Base-by-base conservation (phyloP, 2,329 filamentous ascomycete genomes). In the Aspergillus quadricinctus region DNA sequence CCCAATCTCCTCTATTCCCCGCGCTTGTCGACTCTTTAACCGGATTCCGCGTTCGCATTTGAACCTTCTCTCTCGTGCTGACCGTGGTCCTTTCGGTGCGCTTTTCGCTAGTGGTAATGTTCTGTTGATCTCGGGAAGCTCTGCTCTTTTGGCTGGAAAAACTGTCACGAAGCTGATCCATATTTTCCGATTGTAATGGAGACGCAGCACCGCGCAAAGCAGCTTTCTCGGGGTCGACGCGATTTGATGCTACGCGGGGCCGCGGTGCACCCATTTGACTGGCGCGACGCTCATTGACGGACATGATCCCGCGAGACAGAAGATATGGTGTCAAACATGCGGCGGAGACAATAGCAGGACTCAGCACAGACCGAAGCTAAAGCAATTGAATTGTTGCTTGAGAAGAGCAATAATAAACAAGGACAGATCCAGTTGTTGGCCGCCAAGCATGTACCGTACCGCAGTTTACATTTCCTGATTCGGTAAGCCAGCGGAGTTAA, bases 41-140 rank as follows among this genome's bases (percentile, higher is more conserved):
- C 14, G 86, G 81, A 64, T 87, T 89, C 66, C 79, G 81, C 7
- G 80, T 80, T 56, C 84, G 80, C 56, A 81, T 78, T 37, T 84
- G 80, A 54, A 86, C 69, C 54, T 83, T 84, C 66, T 91, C 88
- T 56, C 83, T 77, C 23, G 84, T 86, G 48, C 84, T 84, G 57
- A 86, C 79, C 54, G 83, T 66, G 23, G 68, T 68, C 55, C 74
- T 73, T 53, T 76, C 75, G 1, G 71, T 67, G 48, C 74, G 71
- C 56, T 74, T 73, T 56, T 79, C 77, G 31, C 66, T 68, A 41
- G 67, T 66, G 28, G 31, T 37, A 7, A 62, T 67, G 31, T 68
- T 74, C 31, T 66, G 65, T 25, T 59, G 59, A 8, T 72, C 75
- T 61, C 71, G 68, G 52, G 67, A 69, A 53, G 66, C 57, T 57